Percentiles rank a stretch among this genome's conserved stretches.
These are phyloP conservation scores for Tausonia pullulans DNA, from an alignment of 1,284 basidiomycete genomes.

Conservation along the genomic window DNA sequence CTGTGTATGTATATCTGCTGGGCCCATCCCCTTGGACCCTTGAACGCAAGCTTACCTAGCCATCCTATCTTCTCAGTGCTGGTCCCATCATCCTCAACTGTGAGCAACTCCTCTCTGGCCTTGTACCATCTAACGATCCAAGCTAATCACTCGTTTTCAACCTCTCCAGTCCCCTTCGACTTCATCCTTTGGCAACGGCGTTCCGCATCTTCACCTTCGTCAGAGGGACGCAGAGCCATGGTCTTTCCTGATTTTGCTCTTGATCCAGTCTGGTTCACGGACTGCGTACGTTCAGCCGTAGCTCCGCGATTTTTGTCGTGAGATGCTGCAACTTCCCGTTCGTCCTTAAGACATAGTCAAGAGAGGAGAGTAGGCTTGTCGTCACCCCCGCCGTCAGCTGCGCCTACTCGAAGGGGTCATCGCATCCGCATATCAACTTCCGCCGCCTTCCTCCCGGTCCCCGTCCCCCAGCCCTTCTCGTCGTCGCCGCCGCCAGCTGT, in stretches of 20 bases:
- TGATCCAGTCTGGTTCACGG: background rate
- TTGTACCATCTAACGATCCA: too few relatives aligned
- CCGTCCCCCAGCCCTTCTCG: background rate
- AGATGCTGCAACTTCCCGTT: background rate
- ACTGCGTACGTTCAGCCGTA: background rate
- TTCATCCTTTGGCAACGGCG: too few relatives aligned
- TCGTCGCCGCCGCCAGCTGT: background rate
- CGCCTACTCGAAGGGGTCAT: background rate
- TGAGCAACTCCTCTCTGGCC: too few relatives aligned
- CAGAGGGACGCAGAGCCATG: too few relatives aligned
- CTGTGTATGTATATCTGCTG: constrained; percentile 25
- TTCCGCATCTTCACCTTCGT: too few relatives aligned
- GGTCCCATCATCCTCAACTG: too few relatives aligned
- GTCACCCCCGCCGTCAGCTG: background rate
- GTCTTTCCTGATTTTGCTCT: background rate
- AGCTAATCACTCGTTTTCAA: too few relatives aligned
- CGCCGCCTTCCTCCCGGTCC: background rate
- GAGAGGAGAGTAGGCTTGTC: background rate
- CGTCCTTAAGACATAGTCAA: background rate
- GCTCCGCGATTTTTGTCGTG: background rate
- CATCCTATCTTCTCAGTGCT: too few relatives aligned
- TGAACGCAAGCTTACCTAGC: too few relatives aligned
- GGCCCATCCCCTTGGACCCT: constrained; percentile 21
- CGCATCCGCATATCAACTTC: background rate
- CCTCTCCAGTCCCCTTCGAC: too few relatives aligned